Conservation (phyloP, 2,329 filamentous ascomycete genomes). For the Phyllosticta citrichinensis region DNA sequence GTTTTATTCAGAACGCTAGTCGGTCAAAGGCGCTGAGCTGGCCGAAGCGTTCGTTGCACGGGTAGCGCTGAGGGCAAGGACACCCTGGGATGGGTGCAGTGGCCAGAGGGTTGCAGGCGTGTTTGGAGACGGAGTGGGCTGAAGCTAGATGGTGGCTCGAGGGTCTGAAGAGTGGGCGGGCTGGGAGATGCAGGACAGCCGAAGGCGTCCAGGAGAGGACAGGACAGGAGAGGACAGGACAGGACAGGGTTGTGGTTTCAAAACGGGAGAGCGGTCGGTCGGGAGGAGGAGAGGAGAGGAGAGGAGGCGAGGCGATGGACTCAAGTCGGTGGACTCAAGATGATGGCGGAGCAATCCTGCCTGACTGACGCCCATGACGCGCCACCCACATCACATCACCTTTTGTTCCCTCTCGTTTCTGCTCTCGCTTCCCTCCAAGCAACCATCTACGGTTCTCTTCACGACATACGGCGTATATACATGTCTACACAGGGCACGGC, state of each 20-base stretch:
- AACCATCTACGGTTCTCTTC: not conserved
- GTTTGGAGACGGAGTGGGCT: not conserved
- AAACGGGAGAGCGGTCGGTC: not conserved
- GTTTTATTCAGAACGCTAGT: constrained; percentile 9
- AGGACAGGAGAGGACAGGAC: not conserved
- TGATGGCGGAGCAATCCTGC: not conserved
- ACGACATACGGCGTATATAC: too few species aligned
- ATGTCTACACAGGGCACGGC: too few species aligned
- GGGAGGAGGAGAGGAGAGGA: not conserved
- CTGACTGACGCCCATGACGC: not conserved
- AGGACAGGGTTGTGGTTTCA: not conserved
- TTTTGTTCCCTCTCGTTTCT: too few species aligned
- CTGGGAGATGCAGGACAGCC: not conserved
- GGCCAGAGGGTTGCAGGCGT: not conserved
- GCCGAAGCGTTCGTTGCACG: not conserved
- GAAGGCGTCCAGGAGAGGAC: not conserved
- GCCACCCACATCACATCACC: not conserved
- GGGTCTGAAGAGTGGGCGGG: not conserved
- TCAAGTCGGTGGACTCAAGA: too few species aligned
- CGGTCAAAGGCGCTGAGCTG: not conserved
- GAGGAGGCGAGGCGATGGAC: not conserved
- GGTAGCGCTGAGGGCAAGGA: not conserved
- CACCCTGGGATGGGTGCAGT: not conserved
- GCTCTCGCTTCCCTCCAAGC: too few species aligned
- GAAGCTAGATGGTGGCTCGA: not conserved